Evolutionary conservation across 192 early-diverging fungal species (phyloP), one percentile per base, ranked within the genome.

Genomic region (Umbelopsis vinacea): DNA sequence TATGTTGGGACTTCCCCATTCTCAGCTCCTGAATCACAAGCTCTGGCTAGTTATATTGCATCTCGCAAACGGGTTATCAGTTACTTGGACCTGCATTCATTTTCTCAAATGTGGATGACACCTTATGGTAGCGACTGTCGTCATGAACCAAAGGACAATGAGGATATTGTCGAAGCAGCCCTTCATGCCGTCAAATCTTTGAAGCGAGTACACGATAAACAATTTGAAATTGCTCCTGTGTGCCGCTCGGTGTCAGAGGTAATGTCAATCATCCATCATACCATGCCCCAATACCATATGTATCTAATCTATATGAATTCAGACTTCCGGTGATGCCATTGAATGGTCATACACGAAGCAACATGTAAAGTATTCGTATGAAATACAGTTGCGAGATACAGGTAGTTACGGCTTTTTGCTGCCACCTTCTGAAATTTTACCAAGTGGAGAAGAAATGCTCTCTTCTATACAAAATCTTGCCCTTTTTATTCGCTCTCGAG

Each of bases 61-160:
- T 35, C 60, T 7, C 50, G 55, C n/a, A 73, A 75, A 46, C 81
- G 76, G 22, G 74, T 80, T 6, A 71, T 83, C 6, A 54, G 69
- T 29, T 78, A 74, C 37, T 57, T 80, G 33, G 83, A 85, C 67
- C 69, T 85, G 23, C 83, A 85, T 60, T 79, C 83, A 4, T 85
- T 79, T 63, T 75, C 81, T 11, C 83, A 85, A 66, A 76, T 85
- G 5, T 89, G 85, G 78, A 84, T 89, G 86, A 82, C 73, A 14
- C 82, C 84, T 37, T 84, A 70, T 45, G 80, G 81, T 22, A 77
- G 63, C 6, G 81, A 79, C 48, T 86, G 83, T 50, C 22, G 47
- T 12, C 24, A 66, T 10, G 43, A 72, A 5, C 74, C 80, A 24
- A 74, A 66, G 19, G 78, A 84, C 33, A 68, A 81, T 37, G 80